Percentiles rank a stretch among this genome's conserved stretches.
These are phyloP conservation scores for Penicillium argentinense DNA, from an alignment of 495 filamentous ascomycete genomes.

Conservation along the genomic window DNA sequence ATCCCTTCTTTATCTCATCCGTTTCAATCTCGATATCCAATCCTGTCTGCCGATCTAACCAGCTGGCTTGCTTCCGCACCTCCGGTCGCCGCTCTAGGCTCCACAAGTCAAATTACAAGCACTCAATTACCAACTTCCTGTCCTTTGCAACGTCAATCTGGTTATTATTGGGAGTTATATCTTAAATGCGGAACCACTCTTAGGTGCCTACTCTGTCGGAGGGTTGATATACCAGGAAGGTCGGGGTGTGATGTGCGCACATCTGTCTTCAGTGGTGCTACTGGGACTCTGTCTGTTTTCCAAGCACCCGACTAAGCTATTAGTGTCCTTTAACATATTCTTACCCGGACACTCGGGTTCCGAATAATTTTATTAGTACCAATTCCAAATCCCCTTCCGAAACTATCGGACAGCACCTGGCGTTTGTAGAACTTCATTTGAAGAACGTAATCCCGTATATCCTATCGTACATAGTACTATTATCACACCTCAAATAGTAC, in stretches of 20 bases:
- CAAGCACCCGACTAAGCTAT: too few relatives aligned
- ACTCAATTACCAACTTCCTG: conserved; percentile 4
- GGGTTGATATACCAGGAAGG: conserved; percentile 21
- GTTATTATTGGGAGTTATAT: conserved; percentile 22
- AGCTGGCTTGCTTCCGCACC: conserved; percentile 12
- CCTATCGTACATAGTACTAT: background rate
- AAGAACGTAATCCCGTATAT: background rate
- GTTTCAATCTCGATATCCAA: conserved; percentile 14
- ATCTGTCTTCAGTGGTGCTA: conserved; percentile 9
- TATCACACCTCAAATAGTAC: conserved; percentile 1
- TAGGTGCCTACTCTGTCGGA: conserved; percentile 20
- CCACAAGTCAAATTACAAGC: conserved; percentile 4
- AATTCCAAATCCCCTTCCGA: too few relatives aligned
- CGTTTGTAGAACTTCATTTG: too few relatives aligned
- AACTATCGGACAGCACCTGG: too few relatives aligned
- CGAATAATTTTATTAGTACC: too few relatives aligned
- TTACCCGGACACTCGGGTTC: too few relatives aligned
- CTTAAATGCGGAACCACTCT: conserved; percentile 19
- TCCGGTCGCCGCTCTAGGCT: conserved; percentile 5
- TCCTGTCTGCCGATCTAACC: conserved; percentile 20
- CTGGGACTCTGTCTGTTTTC: conserved; percentile 14
- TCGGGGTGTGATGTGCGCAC: conserved; percentile 11
- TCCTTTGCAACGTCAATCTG: conserved; percentile 13
- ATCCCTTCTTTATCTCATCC: conserved; percentile 4
- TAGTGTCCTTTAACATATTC: conserved; percentile 1